phyloP scores from a whole-genome alignment of 1,284 basidiomycete genomes.

The Kwoniella shivajii region DNA sequence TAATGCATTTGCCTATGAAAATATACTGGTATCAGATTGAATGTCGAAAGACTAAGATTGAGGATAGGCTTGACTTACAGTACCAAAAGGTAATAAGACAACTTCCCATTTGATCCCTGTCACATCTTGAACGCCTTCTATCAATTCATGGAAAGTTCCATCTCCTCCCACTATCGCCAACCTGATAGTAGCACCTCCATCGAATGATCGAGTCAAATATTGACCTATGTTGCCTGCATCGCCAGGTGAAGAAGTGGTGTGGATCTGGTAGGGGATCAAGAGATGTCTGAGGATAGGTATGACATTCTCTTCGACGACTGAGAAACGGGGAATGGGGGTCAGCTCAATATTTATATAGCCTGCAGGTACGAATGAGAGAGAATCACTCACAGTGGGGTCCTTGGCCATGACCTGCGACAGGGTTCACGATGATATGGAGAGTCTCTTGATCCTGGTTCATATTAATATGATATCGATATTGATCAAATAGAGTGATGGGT shows the following conservation, averaged over 20 bases:
- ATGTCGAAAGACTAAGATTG: slow-evolving; percentile 1
- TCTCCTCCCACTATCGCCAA: slow-evolving; percentile 79
- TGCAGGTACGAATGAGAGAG: background rate
- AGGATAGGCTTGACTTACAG: slow-evolving; percentile 53
- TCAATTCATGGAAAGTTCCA: slow-evolving; percentile 84
- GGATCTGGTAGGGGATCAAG: slow-evolving; percentile 44
- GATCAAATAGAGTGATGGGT: background rate
- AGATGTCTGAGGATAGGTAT: slow-evolving; percentile 64
- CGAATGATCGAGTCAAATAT: slow-evolving; percentile 46
- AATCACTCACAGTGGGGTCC: slow-evolving; percentile 36
- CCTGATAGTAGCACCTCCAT: slow-evolving; percentile 33
- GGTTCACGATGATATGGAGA: slow-evolving; percentile 42
- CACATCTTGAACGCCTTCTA: slow-evolving; percentile 61
- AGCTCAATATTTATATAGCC: background rate
- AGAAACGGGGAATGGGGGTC: background rate
- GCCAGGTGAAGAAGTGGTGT: slow-evolving; percentile 60
- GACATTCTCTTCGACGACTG: slow-evolving; percentile 64
- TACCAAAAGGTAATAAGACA: slow-evolving; percentile 70
- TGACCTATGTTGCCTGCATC: slow-evolving; percentile 63
- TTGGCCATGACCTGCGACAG: slow-evolving; percentile 34
- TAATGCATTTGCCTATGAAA: slow-evolving; percentile 75
- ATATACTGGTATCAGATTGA: slow-evolving; percentile 4
- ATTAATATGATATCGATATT: background rate
- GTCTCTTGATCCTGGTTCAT: background rate
- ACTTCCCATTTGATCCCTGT: slow-evolving; percentile 47